phyloP scores from a whole-genome alignment of 2,329 filamentous ascomycete genomes.

The Conoideocrella luteorostrata region DNA sequence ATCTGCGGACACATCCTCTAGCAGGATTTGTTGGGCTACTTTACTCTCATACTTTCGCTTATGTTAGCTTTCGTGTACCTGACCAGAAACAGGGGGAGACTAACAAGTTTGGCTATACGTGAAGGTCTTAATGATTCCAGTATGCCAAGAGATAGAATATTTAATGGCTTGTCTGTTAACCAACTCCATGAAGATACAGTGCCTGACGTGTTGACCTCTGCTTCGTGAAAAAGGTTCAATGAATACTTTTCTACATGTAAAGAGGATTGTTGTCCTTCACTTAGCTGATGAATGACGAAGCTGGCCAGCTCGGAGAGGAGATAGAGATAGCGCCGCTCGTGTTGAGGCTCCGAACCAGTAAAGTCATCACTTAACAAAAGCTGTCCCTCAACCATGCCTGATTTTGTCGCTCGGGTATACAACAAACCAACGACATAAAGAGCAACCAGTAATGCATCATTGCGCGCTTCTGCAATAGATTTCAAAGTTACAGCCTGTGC shows the following conservation, averaged over 20 bases:
- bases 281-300: slow-evolving; percentile 30
- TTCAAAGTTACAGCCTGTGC: slow-evolving; percentile 7
- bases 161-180: slow-evolving; percentile 23
- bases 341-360: slow-evolving; percentile 16
- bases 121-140: slow-evolving; percentile 29
- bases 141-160: slow-evolving; percentile 32
- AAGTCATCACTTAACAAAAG: slow-evolving; percentile 29
- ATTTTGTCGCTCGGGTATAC: slow-evolving; percentile 34
- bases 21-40: slow-evolving; percentile 28
- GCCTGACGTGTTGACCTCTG: slow-evolving; percentile 9
- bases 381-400: slow-evolving; percentile 11
- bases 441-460: slow-evolving; percentile 32
- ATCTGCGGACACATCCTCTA: slow-evolving; percentile 18
- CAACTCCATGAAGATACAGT: slow-evolving; percentile 22
- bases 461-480: slow-evolving; percentile 22
- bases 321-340: slow-evolving; percentile 29
- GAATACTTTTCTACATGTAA: slow-evolving; percentile 27
- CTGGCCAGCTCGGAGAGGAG: slow-evolving; percentile 29
- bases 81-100: slow-evolving; percentile 6
- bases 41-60: slow-evolving; percentile 27
- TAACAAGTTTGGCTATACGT: slow-evolving; percentile 28
- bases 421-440: slow-evolving; percentile 32
- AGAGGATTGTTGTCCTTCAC: slow-evolving; percentile 27
- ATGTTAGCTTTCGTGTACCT: slow-evolving; percentile 6
- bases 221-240: slow-evolving; percentile 31